Evolutionary conservation across 2,329 filamentous ascomycete genomes (phyloP).

Genomic region (Neofusicoccum ribis): DNA sequence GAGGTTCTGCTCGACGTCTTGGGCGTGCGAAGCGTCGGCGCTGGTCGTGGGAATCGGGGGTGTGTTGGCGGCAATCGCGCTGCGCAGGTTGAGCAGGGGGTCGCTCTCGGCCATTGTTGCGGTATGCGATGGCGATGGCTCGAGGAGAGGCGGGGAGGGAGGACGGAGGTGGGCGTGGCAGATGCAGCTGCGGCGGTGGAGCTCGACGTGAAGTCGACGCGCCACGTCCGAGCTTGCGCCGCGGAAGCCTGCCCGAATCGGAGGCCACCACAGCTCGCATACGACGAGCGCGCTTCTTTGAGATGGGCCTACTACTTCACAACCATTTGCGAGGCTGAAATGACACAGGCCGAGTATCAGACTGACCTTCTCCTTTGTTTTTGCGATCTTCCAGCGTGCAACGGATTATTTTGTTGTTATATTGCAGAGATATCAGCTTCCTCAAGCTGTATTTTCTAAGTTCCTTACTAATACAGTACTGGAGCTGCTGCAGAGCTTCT

Average conservation of each 20-base stretch:
- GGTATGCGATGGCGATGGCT: constrained; percentile 7
- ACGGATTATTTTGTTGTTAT: too few relatives aligned
- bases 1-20: constrained; percentile 63
- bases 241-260: not conserved
- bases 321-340: too few relatives aligned
- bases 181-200: constrained; percentile 1
- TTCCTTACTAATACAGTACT: too few relatives aligned
- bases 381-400: too few relatives aligned
- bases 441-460: too few relatives aligned
- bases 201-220: constrained; percentile 10
- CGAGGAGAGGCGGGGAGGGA: not conserved
- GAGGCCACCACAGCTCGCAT: not conserved
- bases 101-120: constrained; percentile 63
- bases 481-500: too few relatives aligned
- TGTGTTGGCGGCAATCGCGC: constrained; percentile 71
- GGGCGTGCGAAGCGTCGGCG: constrained; percentile 61
- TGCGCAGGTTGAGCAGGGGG: constrained; percentile 79
- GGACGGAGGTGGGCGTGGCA: not conserved
- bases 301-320: too few relatives aligned
- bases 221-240: constrained; percentile 14
- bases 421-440: too few relatives aligned
- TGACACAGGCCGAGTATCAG: too few relatives aligned
- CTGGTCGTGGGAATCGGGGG: constrained; percentile 74
- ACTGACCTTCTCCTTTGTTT: too few relatives aligned
- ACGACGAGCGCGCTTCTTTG: too few relatives aligned